Percentiles rank a stretch among this genome's conserved stretches.
Conservation (phyloP, 495 filamentous ascomycete genomes). For the Penicillium samsonianum region DNA sequence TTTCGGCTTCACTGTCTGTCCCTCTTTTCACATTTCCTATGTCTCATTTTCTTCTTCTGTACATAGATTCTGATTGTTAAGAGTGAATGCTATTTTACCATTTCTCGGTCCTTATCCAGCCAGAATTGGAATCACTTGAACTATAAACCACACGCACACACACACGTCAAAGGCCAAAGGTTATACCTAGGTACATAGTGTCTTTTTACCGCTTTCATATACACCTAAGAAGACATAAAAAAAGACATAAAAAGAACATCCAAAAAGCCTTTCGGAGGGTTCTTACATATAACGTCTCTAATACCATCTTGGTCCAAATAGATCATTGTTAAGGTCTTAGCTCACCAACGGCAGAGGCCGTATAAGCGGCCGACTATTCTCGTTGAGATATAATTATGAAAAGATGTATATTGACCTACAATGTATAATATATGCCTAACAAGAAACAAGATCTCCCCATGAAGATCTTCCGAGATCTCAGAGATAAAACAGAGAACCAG, state of each 20-base stretch:
- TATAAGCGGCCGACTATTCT: too few relatives aligned
- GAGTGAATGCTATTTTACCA: background rate
- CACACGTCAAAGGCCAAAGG: too few relatives aligned
- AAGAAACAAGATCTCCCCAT: background rate
- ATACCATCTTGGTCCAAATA: too few relatives aligned
- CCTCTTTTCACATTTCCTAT: slow-evolving; percentile 8
- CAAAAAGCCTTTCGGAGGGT: too few relatives aligned
- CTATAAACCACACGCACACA: too few relatives aligned
- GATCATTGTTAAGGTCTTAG: too few relatives aligned
- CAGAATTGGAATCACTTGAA: background rate
- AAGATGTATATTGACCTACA: slow-evolving; percentile 7
- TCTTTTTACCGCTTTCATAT: too few relatives aligned
- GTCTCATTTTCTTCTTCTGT: slow-evolving; percentile 7
- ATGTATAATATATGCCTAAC: background rate
- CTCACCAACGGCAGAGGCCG: too few relatives aligned
- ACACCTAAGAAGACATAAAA: too few relatives aligned
- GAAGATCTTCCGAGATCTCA: background rate
- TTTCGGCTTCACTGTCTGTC: slow-evolving; percentile 4
- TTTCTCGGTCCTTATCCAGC: background rate
- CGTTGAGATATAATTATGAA: background rate
- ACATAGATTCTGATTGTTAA: background rate
- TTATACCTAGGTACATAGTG: too few relatives aligned
- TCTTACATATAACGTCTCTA: too few relatives aligned
- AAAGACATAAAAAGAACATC: too few relatives aligned
- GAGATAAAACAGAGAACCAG: slow-evolving; percentile 5